Evolutionary conservation across 352 stramenopile species (phyloP).

Genomic region (Pythium dissimile): DNA sequence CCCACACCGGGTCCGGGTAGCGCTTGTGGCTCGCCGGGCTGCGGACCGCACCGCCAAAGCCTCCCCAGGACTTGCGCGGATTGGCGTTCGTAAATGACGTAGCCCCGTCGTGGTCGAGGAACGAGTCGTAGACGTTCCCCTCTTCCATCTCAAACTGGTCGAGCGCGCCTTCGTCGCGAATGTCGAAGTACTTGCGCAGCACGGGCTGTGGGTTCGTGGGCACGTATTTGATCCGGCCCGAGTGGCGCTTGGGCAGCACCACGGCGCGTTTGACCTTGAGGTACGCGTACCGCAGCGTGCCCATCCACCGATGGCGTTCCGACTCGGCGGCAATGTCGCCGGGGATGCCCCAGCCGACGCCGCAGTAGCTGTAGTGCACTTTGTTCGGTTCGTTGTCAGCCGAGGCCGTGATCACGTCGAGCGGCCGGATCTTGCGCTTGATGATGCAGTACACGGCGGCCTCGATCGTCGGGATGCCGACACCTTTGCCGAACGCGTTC

Average conservation of each 20-base stretch:
- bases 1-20: constrained; percentile 58
- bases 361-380: constrained; percentile 83
- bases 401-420: constrained; percentile 71
- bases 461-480: constrained; percentile 64
- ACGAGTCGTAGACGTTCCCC: constrained; percentile 68
- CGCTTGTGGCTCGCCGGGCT: constrained; percentile 62
- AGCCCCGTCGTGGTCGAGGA: constrained; percentile 27
- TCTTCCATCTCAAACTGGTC: constrained; percentile 84
- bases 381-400: constrained; percentile 50
- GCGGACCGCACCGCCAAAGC: constrained; percentile 44
- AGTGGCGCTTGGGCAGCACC: constrained; percentile 59
- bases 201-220: constrained; percentile 56
- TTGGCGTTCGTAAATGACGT: constrained; percentile 24
- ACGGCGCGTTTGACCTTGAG: constrained; percentile 72
- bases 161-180: constrained; percentile 63
- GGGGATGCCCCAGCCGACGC: constrained; percentile 70
- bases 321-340: constrained; percentile 76
- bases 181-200: constrained; percentile 71
- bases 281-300: constrained; percentile 67
- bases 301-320: constrained; percentile 78
- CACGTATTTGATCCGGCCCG: constrained; percentile 63
- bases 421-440: constrained; percentile 77
- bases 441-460: constrained; percentile 78
- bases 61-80: constrained; percentile 61
- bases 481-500: constrained; percentile 74